Evolutionary conservation across 2,329 filamentous ascomycete species (phyloP).

Genomic region (Magnaporthiopsis rhizophila): DNA sequence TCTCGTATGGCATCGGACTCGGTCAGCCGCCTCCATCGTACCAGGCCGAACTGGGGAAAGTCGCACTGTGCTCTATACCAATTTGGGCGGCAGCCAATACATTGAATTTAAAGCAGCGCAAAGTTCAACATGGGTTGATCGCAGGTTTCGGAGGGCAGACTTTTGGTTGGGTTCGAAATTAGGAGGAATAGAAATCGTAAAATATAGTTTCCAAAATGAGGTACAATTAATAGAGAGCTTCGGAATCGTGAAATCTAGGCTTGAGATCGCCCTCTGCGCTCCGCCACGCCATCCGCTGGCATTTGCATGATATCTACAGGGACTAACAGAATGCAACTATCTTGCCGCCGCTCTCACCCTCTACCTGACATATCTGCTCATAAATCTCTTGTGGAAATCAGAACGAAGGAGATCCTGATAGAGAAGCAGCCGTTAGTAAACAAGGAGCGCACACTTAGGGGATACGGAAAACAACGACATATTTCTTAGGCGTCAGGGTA

Average conservation of each 20-base stretch:
- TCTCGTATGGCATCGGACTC: background rate
- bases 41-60: background rate
- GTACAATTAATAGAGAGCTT: too few relatives aligned
- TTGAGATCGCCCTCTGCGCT: too few relatives aligned
- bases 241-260: too few relatives aligned
- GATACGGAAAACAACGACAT: background rate
- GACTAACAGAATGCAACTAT: slow-evolving; percentile 32
- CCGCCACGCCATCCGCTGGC: background rate
- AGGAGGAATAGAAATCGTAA: too few relatives aligned
- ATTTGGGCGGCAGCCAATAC: background rate
- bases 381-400: slow-evolving; percentile 97
- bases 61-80: background rate
- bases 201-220: too few relatives aligned
- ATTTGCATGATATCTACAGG: slow-evolving; percentile 34
- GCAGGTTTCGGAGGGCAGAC: too few relatives aligned
- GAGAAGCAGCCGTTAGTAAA: slow-evolving; percentile 3
- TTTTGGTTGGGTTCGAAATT: too few relatives aligned
- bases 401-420: slow-evolving; percentile 74
- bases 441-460: background rate
- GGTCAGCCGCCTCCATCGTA: background rate
- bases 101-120: too few relatives aligned
- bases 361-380: slow-evolving; percentile 60
- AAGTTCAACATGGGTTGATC: too few relatives aligned
- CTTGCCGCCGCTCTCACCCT: too few relatives aligned
- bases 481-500: slow-evolving; percentile 13